Base-by-base conservation (phyloP, 176 grass and related monocot genomes). In the Triticum urartu region DNA sequence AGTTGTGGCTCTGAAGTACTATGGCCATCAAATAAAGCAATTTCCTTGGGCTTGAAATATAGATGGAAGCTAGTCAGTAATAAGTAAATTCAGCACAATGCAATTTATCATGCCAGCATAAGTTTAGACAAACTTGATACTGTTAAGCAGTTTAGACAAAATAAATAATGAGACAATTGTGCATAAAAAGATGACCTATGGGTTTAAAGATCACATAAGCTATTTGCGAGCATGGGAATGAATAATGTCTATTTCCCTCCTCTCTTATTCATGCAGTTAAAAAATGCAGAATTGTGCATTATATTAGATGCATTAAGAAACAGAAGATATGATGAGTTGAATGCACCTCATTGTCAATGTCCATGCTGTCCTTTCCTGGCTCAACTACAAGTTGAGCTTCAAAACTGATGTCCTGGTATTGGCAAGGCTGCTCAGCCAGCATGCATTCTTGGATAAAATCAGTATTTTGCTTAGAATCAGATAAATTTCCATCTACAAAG, bases 351-450 rank as follows among this genome's bases (percentile, higher is more conserved):
- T 83, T 52, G 73, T 66, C 33, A 40, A 32, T 64, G 24, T 64
- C 52, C 79, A 79, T 65, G 58, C 6, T 32, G 1, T 73, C 24
- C 32, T 74, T 65, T 78, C 35, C 79, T 43, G 72, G 65, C 42
- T 83, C 72, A 72, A 77, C 42, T 52, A 34, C 75, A 82, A 5
- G 65, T 50, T 78, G 88, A 77, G 64, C 60, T 63, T 90, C 84
- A 61, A 39, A 63, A 78, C 72, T 56, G 42, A 67, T 80, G 20
- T 86, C 84, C 56, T 62, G 79, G 26, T 71, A 58, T 54, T 71
- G 6, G 12, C 6, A 40, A 33, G 72, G 18, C 32, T 39, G 39
- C 72, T 83, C 54, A 45, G 75, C 38, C 40, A 87, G 54, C 56
- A 33, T 9, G 7, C 24, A 15, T 50, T 72, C n/a, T 65, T 83